These are phyloP conservation scores for Aspergillus sp. DNA, from an alignment of 2,329 filamentous ascomycete species.

Conservation along the genomic window DNA sequence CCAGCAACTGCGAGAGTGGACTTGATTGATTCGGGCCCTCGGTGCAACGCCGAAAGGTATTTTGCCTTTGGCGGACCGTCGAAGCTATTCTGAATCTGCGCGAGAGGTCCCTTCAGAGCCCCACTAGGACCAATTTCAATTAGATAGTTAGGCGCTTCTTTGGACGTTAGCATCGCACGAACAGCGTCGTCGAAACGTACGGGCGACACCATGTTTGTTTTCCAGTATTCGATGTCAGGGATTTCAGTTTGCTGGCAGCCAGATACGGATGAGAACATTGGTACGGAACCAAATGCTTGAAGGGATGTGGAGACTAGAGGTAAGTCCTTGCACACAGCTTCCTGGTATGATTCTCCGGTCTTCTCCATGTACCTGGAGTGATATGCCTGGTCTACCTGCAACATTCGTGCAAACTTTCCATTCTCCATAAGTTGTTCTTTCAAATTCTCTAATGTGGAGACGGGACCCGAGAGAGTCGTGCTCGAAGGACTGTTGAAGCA, in stretches of 20 bases:
- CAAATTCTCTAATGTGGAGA: not conserved
- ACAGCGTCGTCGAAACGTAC: slow-evolving; percentile 1
- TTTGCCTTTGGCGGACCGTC: not conserved
- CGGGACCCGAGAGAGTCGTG: slow-evolving; percentile 18
- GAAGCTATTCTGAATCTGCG: not conserved
- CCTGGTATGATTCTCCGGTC: slow-evolving; percentile 1
- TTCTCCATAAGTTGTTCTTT: slow-evolving; percentile 6
- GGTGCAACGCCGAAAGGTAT: not conserved
- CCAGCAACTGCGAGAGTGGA: not conserved
- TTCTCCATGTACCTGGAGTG: slow-evolving; percentile 10
- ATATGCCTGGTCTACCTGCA: slow-evolving; percentile 22
- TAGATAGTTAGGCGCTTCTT: not conserved
- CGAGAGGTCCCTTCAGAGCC: slow-evolving; percentile 7
- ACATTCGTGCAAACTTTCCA: slow-evolving; percentile 4
- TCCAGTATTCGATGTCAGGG: slow-evolving; percentile 1
- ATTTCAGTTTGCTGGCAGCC: not conserved
- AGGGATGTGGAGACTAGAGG: not conserved
- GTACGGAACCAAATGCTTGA: not conserved
- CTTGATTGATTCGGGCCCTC: not conserved
- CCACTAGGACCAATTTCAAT: slow-evolving; percentile 10
- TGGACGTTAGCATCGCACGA: not conserved
- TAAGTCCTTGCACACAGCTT: not conserved
- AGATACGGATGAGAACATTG: slow-evolving; percentile 8
- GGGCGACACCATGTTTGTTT: not conserved
- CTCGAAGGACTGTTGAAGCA: slow-evolving; percentile 20